Evolutionary conservation across 495 filamentous ascomycete genomes (phyloP).

Genomic region (Cudoniella acicularis): DNA sequence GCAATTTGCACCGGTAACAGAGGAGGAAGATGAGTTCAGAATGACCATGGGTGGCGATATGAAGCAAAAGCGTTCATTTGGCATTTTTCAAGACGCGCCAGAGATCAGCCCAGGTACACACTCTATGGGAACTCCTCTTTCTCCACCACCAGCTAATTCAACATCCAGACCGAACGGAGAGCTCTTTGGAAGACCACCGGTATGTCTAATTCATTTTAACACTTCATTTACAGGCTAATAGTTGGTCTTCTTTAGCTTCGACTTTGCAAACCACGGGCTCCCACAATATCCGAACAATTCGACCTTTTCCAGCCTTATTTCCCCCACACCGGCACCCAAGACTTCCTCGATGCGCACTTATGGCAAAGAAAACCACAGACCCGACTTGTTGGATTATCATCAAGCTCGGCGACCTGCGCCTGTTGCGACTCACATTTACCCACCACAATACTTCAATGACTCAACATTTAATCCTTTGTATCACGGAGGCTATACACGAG

Average conservation of each 20-base stretch:
- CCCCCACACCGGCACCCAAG: conserved; percentile 18
- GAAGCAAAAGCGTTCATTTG: conserved; percentile 25
- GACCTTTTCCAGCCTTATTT: background rate
- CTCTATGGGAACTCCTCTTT: background rate
- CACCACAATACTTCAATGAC: conserved; percentile 28
- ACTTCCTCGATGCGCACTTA: conserved; percentile 2
- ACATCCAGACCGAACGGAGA: conserved; percentile 25
- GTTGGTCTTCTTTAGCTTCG: conserved; percentile 15
- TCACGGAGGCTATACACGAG: conserved; percentile 31
- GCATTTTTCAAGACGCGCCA: conserved; percentile 32
- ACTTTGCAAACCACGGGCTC: conserved; percentile 16
- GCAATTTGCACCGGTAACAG: conserved; percentile 3
- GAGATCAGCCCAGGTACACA: conserved; percentile 28
- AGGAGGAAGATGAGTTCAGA: conserved; percentile 23
- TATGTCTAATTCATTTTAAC: conserved; percentile 15
- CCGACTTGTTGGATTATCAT: background rate
- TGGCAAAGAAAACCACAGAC: conserved; percentile 16
- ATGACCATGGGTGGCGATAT: conserved; percentile 11
- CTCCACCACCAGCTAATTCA: background rate
- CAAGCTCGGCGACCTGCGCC: conserved; percentile 10
- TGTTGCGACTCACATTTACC: conserved; percentile 17
- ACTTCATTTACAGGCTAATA: background rate
- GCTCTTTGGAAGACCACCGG: conserved; percentile 27
- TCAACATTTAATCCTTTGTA: conserved; percentile 42
- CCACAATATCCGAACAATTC: background rate